Evolutionary conservation across 2,329 filamentous ascomycete genomes (phyloP).

Genomic region (Annulohypoxylon truncatum): DNA sequence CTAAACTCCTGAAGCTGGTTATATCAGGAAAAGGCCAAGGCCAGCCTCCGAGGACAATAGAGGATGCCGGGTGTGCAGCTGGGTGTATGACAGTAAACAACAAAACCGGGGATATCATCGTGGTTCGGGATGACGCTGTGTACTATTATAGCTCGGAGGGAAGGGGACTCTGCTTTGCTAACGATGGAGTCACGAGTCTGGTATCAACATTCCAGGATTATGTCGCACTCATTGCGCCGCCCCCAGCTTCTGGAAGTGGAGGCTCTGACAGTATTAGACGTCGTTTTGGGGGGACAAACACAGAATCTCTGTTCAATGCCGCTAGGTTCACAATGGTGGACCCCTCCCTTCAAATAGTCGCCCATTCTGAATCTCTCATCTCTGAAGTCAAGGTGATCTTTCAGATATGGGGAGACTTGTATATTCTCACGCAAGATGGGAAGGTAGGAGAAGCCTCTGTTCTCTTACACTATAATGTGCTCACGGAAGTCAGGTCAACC

Average conservation of each 20-base stretch:
- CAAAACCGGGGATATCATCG: slow-evolving; percentile 83
- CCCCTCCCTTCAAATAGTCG: slow-evolving; percentile 88
- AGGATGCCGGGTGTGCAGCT: slow-evolving; percentile 90
- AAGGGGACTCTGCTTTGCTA: slow-evolving; percentile 87
- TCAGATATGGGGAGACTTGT: slow-evolving; percentile 90
- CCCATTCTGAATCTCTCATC: slow-evolving; percentile 86
- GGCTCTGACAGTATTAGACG: slow-evolving; percentile 72
- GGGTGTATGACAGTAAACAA: slow-evolving; percentile 93
- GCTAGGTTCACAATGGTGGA: slow-evolving; percentile 93
- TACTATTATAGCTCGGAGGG: slow-evolving; percentile 92
- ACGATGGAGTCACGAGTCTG: slow-evolving; percentile 88
- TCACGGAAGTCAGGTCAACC: slow-evolving; percentile 70
- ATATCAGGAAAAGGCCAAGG: slow-evolving; percentile 91
- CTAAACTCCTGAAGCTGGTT: slow-evolving; percentile 84
- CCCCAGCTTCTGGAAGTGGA: slow-evolving; percentile 61
- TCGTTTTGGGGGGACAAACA: slow-evolving; percentile 76
- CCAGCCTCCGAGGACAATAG: slow-evolving; percentile 86
- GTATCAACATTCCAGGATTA: slow-evolving; percentile 86
- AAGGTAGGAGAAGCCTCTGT: slow-evolving; percentile 69
- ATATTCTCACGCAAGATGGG: slow-evolving; percentile 89
- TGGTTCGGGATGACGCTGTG: slow-evolving; percentile 94
- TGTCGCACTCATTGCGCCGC: slow-evolving; percentile 86
- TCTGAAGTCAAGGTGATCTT: slow-evolving; percentile 85
- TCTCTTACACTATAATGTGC: slow-evolving; percentile 2
- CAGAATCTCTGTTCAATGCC: slow-evolving; percentile 85